A percentile compares a stretch with the other conserved stretches of the same genome.
phyloP scores from a whole-genome alignment of 1,284 basidiomycete genomes.

The Moesziomyces sp. region DNA sequence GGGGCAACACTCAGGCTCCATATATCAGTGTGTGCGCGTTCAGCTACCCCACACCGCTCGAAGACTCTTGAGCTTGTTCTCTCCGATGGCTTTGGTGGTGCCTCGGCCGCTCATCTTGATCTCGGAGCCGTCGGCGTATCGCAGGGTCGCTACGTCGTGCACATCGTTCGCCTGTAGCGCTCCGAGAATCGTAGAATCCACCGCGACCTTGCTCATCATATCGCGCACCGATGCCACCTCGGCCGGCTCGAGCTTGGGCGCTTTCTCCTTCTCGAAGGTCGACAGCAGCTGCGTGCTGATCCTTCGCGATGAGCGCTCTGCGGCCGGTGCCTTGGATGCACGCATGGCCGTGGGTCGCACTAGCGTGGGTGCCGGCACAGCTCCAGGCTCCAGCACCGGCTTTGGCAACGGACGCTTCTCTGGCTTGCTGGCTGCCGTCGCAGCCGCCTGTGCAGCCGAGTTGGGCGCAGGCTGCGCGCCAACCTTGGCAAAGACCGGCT shows the following conservation, averaged over 20 bases:
- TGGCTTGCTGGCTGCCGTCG: slow-evolving; percentile 3
- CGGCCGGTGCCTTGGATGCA: slow-evolving; percentile 10
- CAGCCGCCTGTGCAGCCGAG: background rate
- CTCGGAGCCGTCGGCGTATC: slow-evolving; percentile 26
- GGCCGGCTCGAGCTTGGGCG: slow-evolving; percentile 2
- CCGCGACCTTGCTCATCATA: slow-evolving; percentile 41
- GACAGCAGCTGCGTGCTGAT: slow-evolving; percentile 41
- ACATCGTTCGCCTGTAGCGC: slow-evolving; percentile 17
- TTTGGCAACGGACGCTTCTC: slow-evolving; percentile 39
- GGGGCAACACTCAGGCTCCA: background rate
- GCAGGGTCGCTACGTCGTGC: slow-evolving; percentile 20
- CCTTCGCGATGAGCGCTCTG: slow-evolving; percentile 18
- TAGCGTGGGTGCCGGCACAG: slow-evolving; percentile 25
- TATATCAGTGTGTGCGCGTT: background rate
- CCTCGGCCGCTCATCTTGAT: slow-evolving; percentile 53
- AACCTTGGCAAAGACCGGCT: slow-evolving; percentile 39
- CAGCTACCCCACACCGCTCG: slow-evolving; percentile 56
- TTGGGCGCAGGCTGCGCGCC: slow-evolving; percentile 2
- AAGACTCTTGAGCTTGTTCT: slow-evolving; percentile 49
- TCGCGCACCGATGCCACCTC: slow-evolving; percentile 18
- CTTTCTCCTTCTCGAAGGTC: slow-evolving; percentile 31
- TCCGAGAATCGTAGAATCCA: slow-evolving; percentile 40
- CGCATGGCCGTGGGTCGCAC: slow-evolving; percentile 40
- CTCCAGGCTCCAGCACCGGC: slow-evolving; percentile 33
- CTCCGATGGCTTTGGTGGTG: slow-evolving; percentile 58